phyloP scores from a whole-genome alignment of 2,329 filamentous ascomycete species.

The Reticulascus tulasneorum region DNA sequence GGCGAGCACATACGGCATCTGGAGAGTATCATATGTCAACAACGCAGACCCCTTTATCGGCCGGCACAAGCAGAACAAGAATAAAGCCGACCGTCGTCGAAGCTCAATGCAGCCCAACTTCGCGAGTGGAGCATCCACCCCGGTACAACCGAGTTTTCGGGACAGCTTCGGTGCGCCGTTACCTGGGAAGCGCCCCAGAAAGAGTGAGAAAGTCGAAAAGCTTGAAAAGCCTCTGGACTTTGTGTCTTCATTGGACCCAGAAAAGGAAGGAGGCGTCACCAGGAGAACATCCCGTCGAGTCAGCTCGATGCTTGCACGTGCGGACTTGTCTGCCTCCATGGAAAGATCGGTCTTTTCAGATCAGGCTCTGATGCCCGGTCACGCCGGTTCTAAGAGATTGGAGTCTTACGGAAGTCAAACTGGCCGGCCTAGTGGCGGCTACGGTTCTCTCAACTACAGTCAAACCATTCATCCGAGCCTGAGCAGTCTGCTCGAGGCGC shows the following conservation, averaged over 20 bases:
- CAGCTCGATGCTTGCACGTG: constrained; percentile 84
- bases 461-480: constrained; percentile 47
- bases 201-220: constrained; percentile 43
- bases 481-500: constrained; percentile 63
- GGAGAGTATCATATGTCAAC: constrained; percentile 75
- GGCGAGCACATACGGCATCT: constrained; percentile 74
- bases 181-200: constrained; percentile 48
- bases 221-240: constrained; percentile 53
- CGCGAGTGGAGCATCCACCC: constrained; percentile 72
- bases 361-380: constrained; percentile 38
- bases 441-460: constrained; percentile 35
- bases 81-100: constrained; percentile 48
- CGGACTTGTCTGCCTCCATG: constrained; percentile 80
- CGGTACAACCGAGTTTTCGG: constrained; percentile 64
- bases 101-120: constrained; percentile 65
- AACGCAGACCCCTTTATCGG: constrained; percentile 56
- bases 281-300: constrained; percentile 69
- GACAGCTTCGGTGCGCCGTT: constrained; percentile 70
- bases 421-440: constrained; percentile 55
- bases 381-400: constrained; percentile 52
- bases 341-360: constrained; percentile 79
- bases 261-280: constrained; percentile 51
- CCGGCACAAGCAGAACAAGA: constrained; percentile 40
- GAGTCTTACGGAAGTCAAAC: constrained; percentile 72
- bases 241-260: constrained; percentile 68